These are phyloP conservation scores for Lyophyllum semitale DNA, from an alignment of 768 basidiomycete species.

Conservation along the genomic window DNA sequence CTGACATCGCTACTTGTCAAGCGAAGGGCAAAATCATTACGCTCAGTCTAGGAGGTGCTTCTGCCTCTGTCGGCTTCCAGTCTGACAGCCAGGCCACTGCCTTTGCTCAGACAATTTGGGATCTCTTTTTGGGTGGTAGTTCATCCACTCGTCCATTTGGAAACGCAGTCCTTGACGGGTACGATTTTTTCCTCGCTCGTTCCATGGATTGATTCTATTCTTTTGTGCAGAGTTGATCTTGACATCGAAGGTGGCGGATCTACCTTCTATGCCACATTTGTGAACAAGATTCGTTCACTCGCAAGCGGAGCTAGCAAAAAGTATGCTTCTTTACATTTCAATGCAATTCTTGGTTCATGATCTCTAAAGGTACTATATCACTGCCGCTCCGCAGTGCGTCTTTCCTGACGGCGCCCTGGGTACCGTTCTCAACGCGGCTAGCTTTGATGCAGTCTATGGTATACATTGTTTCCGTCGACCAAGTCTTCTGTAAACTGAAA, in stretches of 20 bases:
- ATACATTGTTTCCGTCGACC: conserved; percentile 6
- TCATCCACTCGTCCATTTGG: conserved; percentile 72
- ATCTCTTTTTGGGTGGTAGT: conserved; percentile 63
- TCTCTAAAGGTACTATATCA: conserved; percentile 57
- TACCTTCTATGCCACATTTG: conserved; percentile 51
- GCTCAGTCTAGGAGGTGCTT: conserved; percentile 61
- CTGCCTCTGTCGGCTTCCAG: conserved; percentile 60
- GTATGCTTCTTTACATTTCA: conserved; percentile 28
- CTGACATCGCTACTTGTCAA: conserved; percentile 68
- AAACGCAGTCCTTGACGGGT: conserved; percentile 73
- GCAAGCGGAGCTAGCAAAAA: conserved; percentile 52
- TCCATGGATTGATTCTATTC: background rate
- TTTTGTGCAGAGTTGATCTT: conserved; percentile 55
- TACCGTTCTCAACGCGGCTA: conserved; percentile 57
- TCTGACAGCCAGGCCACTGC: conserved; percentile 55
- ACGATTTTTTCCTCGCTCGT: conserved; percentile 7
- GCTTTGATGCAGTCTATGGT: conserved; percentile 74
- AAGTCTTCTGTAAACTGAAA: background rate
- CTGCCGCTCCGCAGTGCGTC: conserved; percentile 67
- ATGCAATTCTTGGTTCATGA: background rate
- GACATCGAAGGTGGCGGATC: conserved; percentile 74
- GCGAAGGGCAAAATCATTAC: conserved; percentile 62
- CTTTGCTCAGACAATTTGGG: conserved; percentile 73
- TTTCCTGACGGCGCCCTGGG: conserved; percentile 68
- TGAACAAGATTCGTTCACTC: conserved; percentile 56